phyloP scores from a whole-genome alignment of 1,284 basidiomycete genomes.

The Ceratobasidium sp. region DNA sequence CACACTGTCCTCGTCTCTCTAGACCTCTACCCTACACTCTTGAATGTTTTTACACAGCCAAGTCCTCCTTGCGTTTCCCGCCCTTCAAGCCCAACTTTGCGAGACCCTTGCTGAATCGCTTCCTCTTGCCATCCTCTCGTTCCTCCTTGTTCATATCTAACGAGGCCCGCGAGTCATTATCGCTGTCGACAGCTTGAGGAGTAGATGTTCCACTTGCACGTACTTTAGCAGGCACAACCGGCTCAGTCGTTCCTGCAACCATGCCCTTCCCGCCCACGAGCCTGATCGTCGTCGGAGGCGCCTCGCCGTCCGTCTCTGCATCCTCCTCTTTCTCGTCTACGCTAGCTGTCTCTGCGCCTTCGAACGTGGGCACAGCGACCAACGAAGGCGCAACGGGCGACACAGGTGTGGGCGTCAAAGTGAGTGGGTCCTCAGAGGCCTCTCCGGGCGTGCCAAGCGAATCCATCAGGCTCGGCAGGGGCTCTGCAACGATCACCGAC shows the following conservation, averaged over 20 bases:
- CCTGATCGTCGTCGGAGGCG: constrained; percentile 26
- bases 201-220: neutral
- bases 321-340: constrained; percentile 21
- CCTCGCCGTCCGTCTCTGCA: constrained; percentile 7
- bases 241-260: neutral
- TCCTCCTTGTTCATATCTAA: constrained; percentile 18
- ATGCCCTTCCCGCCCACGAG: constrained; percentile 18
- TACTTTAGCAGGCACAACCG: too few species aligned
- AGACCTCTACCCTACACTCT: neutral
- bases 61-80: constrained; percentile 20
- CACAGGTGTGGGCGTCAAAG: constrained; percentile 13
- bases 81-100: constrained; percentile 22
- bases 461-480: constrained; percentile 38
- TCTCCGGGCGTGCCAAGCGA: constrained; percentile 2
- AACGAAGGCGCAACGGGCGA: constrained; percentile 16
- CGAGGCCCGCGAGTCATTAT: constrained; percentile 30
- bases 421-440: constrained; percentile 14
- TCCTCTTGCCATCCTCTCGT: constrained; percentile 25
- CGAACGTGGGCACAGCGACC: neutral
- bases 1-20: constrained; percentile 9
- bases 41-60: neutral
- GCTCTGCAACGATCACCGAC: constrained; percentile 16
- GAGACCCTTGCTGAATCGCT: constrained; percentile 33
- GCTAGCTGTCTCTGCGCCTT: constrained; percentile 14
- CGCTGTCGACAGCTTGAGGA: constrained; percentile 13